Percentiles rank a stretch among this genome's conserved stretches.
Conservation (phyloP, 768 basidiomycete species). For the Glaciozyma martinii region DNA sequence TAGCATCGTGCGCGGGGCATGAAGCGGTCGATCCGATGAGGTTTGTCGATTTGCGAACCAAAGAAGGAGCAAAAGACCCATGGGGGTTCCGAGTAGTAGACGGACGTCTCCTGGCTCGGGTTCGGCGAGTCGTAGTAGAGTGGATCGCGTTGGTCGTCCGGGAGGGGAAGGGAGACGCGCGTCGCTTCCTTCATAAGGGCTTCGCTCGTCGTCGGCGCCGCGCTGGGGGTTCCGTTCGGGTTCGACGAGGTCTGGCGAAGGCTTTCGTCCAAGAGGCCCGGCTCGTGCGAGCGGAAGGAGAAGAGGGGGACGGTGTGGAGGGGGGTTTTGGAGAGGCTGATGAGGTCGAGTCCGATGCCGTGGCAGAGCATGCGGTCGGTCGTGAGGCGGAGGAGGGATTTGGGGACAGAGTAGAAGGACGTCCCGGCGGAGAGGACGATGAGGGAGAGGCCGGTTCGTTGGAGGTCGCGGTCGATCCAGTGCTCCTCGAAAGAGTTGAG, state of each 20-base stretch:
- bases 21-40: constrained; percentile 55
- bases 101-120: constrained; percentile 44
- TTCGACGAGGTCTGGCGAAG: background rate
- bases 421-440: constrained; percentile 87
- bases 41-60: constrained; percentile 42
- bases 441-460: constrained; percentile 72
- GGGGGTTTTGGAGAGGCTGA: constrained; percentile 81
- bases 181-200: background rate
- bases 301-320: constrained; percentile 90
- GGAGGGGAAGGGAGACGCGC: constrained; percentile 4
- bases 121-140: constrained; percentile 28
- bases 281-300: constrained; percentile 45
- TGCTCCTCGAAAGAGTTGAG: constrained; percentile 88
- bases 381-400: constrained; percentile 77
- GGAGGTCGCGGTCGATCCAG: constrained; percentile 88
- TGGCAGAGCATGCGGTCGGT: constrained; percentile 90
- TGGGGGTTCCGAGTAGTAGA: constrained; percentile 47
- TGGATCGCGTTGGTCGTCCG: constrained; percentile 30
- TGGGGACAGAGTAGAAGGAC: constrained; percentile 85
- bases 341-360: constrained; percentile 78
- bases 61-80: constrained; percentile 43
- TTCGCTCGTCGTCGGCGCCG: background rate
- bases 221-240: background rate
- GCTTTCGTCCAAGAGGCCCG: constrained; percentile 6
- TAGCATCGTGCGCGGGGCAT: constrained; percentile 68